Evolutionary conservation across 495 filamentous ascomycete genomes (phyloP), one percentile per base, ranked within the genome.

Genomic region (Sabuloglossum arenarium): DNA sequence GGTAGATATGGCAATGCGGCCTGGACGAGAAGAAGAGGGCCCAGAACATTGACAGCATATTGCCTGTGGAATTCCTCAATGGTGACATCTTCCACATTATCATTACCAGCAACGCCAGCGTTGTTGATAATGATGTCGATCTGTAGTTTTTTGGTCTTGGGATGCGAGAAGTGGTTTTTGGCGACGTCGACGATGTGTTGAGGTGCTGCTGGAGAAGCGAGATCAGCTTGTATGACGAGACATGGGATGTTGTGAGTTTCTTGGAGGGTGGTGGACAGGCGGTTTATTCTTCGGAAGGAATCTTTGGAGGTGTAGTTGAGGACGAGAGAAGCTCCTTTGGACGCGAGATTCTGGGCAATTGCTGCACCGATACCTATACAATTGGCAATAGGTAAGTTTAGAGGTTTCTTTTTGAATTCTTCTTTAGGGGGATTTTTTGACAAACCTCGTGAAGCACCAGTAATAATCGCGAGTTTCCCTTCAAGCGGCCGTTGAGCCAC

Each of bases 71-170:
- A 94, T 52, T 86, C 75, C 25, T 75, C 74, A 4, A 72, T 50
- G 0, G 65, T 75, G 52, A 80, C 61, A 54, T 79, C 71, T 55
- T 79, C 75, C 6, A 94, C 62, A 29, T 65, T 65, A 12, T 74
- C 67, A 67, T 88, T 82, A 28, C 62, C 63, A 1, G 79, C 72
- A 9, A 90, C 71, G 56, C 81, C 88, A 45, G 88, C 88, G 66
- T 94, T 94, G 75, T 95, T 93, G 71, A 95, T 71, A 27, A 94
- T 68, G 60, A 95, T 86, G 66, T 94, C 86, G 67, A 94, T 78
- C 59, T 81, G 79, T 66, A 89, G 77, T 25, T 71, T 71, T 16
- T 66, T 66, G 10, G 64, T 67, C 49, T 69, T 65, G 30, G 68
- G 69, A 34, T 72, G 65, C 14, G 71, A 59, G 62, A 80, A 81